Base-by-base conservation (phyloP, 179 eudicot genomes). In the Pouteria campechiana region DNA sequence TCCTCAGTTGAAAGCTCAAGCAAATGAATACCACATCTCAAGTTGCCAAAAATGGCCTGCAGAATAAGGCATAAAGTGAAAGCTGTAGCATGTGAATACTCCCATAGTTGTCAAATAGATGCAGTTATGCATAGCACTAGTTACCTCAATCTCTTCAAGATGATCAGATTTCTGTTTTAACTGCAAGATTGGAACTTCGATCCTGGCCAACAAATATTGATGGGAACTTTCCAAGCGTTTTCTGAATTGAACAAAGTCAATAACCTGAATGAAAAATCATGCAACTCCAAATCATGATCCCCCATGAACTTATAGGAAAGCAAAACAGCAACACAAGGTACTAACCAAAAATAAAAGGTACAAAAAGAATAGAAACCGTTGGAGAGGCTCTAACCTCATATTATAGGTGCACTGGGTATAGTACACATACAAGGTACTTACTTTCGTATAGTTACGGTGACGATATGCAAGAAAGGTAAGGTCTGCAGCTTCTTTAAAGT, bases 391-490 rank as follows among this genome's bases (percentile, higher is more conserved):
- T 24, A 37, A 36, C 7, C 37, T n/a, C n/a, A n/a, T n/a, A n/a
- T n/a, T n/a, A n/a, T n/a, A n/a, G n/a, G n/a, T n/a, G n/a, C n/a
- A n/a, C n/a, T n/a, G n/a, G n/a, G n/a, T n/a, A n/a, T n/a, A n/a
- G n/a, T n/a, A n/a, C n/a, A n/a, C n/a, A n/a, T n/a, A n/a, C n/a
- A n/a, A n/a, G n/a, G 22, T 14, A 19, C 84, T 43, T 76, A 89
- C 97, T 58, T 89, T 89, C 33, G 97, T 85, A 58, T 89, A 89
- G 58, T 79, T 89, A 29, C 93, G 68, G 61, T 89, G 95, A 29
- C 93, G 95, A 60, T 85, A 89, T 25, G 97, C 93, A 57, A 85
- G 89, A 69, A 81, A 89, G 2, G 97, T 81, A 55, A 81, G 93
- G 57, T 89, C 97, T 25, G 95, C 97, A 52, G 95, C 78, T 74